Conservation (phyloP, 1,284 basidiomycete genomes). For the Polyporus tsugae region DNA sequence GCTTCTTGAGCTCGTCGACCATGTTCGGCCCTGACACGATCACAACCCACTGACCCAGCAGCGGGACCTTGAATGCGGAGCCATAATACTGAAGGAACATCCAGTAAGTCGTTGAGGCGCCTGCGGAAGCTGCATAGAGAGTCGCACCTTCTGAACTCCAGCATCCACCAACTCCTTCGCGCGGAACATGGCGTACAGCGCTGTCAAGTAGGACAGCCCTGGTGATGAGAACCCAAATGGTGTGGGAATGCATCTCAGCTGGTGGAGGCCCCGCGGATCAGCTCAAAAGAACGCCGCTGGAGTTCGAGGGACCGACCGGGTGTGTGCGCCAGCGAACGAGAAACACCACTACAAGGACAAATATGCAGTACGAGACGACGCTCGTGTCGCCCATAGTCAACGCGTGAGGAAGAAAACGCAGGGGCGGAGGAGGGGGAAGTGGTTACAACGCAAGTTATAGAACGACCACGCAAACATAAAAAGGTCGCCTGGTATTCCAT, state of each 20-base stretch:
- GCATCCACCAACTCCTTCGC: background rate
- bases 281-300: background rate
- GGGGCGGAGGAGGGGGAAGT: too few species aligned
- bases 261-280: background rate
- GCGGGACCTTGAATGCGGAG: conserved; percentile 44
- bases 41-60: conserved; percentile 41
- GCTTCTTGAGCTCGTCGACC: conserved; percentile 46
- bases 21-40: conserved; percentile 42
- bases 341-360: background rate
- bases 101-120: too few species aligned
- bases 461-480: too few species aligned
- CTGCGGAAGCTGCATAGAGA: too few species aligned
- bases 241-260: background rate
- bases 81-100: conserved; percentile 34
- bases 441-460: too few species aligned
- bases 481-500: too few species aligned
- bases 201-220: background rate
- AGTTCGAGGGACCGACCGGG: background rate
- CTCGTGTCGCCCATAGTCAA: too few species aligned
- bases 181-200: background rate
- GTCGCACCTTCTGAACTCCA: background rate
- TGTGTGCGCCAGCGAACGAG: background rate
- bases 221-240: background rate
- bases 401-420: too few species aligned
- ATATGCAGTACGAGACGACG: too few species aligned